Conservation (phyloP, 495 filamentous ascomycete genomes). For the Talaromyces liani region DNA sequence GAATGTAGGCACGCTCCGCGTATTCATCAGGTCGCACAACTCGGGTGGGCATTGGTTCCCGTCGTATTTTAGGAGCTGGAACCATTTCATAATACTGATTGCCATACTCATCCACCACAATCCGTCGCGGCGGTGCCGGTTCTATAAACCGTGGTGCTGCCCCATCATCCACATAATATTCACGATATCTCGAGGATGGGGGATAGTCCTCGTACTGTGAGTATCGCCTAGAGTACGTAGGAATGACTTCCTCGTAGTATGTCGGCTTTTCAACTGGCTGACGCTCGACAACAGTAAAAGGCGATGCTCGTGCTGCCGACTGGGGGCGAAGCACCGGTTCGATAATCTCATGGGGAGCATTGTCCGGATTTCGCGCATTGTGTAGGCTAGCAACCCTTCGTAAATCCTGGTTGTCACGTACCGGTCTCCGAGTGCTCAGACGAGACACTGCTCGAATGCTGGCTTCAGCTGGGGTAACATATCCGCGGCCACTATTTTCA, state of each 20-base stretch:
- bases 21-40: slow-evolving; percentile 26
- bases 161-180: slow-evolving; percentile 36
- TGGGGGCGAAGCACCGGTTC: slow-evolving; percentile 37
- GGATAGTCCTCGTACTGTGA: slow-evolving; percentile 49
- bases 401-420: slow-evolving; percentile 49
- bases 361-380: slow-evolving; percentile 42
- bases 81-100: slow-evolving; percentile 61
- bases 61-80: slow-evolving; percentile 32
- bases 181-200: slow-evolving; percentile 47
- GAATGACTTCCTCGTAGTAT: slow-evolving; percentile 51
- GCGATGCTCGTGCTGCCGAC: slow-evolving; percentile 41
- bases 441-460: slow-evolving; percentile 35
- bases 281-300: slow-evolving; percentile 53
- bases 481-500: slow-evolving; percentile 5
- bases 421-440: slow-evolving; percentile 28
- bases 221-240: slow-evolving; percentile 35
- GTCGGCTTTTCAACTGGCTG: slow-evolving; percentile 35
- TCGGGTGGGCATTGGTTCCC: slow-evolving; percentile 42
- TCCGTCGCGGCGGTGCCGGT: slow-evolving; percentile 48
- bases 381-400: slow-evolving; percentile 53
- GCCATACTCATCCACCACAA: slow-evolving; percentile 64
- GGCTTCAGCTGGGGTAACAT: slow-evolving; percentile 30
- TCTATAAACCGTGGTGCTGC: slow-evolving; percentile 43
- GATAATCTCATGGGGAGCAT: slow-evolving; percentile 35
- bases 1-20: slow-evolving; percentile 27